Base-by-base conservation (phyloP, 1,284 basidiomycete genomes). In the Rhodotorula sp. region DNA sequence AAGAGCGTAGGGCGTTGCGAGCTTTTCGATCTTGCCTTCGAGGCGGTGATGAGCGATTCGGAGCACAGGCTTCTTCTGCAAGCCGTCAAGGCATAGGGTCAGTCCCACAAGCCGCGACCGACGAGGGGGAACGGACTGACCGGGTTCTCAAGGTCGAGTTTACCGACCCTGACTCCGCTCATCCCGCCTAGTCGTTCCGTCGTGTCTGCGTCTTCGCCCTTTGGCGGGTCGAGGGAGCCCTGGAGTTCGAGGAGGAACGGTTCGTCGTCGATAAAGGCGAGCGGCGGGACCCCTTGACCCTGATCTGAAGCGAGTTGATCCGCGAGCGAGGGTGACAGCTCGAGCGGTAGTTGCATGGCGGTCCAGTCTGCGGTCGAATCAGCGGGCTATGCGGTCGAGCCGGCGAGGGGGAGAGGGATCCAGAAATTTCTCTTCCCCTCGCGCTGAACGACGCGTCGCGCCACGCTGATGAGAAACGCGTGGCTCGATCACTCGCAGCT, bases 211-310 rank as follows among this genome's bases (percentile, higher is more conserved):
- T 56, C n/a, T 12, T 68, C 64, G 47, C 65, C 62, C 2, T 62
- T 52, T 0, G 72, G 75, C 12, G 65, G 65, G 34, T 77, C 77
- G 43, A 79, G 69, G 12, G 47, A 49, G 43, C 78, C 78, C 68
- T 79, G 78, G 18, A 79, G 62, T 48, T 79, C 78, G 58, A 79
- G 58, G 46, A 79, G 68, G 67, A 79, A 73, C 29, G 76, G 74
- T 57, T 79, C 75, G 26, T 63, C 43, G 61, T 74, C 75, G 66
- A 76, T 74, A 52, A 72, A 76, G 31, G 68, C 59, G 64, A 74
- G 69, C 1, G 74, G 69, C 2, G 79, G 71, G 29, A 61, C 49
- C 23, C 58, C 61, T 2, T 65, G 3, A 4, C 57, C 4, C 2
- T 54, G 34, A 23, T 57, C 5, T 3, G 69, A 5, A 14, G 47